Evolutionary conservation across 2,329 filamentous ascomycete genomes (phyloP), one percentile per base, ranked within the genome.

Genomic region (Corynespora cassiicola): DNA sequence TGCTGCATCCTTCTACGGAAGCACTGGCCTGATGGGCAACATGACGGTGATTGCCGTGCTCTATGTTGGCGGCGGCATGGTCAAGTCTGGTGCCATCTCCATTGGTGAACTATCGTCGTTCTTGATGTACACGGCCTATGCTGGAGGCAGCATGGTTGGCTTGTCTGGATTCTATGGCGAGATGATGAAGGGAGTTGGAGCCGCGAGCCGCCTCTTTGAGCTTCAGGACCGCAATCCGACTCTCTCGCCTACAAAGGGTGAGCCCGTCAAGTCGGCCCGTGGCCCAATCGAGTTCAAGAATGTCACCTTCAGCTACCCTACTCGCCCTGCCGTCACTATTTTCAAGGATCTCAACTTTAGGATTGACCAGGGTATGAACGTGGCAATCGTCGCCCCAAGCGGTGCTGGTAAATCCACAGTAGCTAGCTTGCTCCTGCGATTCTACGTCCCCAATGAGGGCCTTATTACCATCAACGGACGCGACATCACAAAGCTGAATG

Each of bases 171-270:
- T 99, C 72, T 99, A 96, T 70, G 96, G 91, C 0, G 94, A 99
- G 66, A 78, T 99, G 46, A 99, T 99, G 94, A 99, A 99, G 70
- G 95, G 95, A 26, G 92, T 96, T 4, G 94, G 95, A 58, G 94
- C 94, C 26, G 94, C 94, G n/a, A 95, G 87, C 60, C 87, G 94
- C 44, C 77, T 99, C 1, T 99, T 99, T 61, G 94, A 99, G 64
- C 80, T 99, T 5, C 91, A 97, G 65, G 94, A 99, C 66, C 85
- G 94, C 47, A 77, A 88, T 42, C 88, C 91, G 0, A 86, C 84
- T 2, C 95, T 97, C 45, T 86, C 86, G n/a, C 84, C 91, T 14
- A 99, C 95, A 0, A 84, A 86, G 35, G 94, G 94, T 48, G 65
- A 77, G 19, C 86, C 83, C 43, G 90, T 99, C 19, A 79, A 75